Evolutionary conservation across 2,329 filamentous ascomycete species (phyloP).

Genomic region (Scedosporium apiospermum): DNA sequence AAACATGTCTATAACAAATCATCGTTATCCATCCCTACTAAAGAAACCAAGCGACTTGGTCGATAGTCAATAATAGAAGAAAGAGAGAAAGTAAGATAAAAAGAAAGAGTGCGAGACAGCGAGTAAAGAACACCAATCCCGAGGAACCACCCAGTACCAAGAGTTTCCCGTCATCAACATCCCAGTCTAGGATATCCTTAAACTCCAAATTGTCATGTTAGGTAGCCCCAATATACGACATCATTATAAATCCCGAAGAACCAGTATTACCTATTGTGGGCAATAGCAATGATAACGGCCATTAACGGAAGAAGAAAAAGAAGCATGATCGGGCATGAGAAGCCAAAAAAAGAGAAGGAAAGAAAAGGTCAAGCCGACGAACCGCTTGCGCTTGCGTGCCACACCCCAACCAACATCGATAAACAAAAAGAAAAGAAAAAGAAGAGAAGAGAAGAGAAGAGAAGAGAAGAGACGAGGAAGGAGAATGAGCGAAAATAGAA

Average conservation of each 20-base stretch:
- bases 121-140: conserved; percentile 1
- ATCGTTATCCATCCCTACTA: too few relatives aligned
- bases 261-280: neutral
- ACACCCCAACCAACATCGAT: neutral
- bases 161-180: neutral
- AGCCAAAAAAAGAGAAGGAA: neutral
- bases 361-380: neutral
- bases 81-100: neutral
- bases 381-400: neutral
- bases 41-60: neutral
- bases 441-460: conserved; percentile 6
- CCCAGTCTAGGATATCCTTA: neutral
- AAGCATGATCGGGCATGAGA: neutral
- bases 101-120: neutral
- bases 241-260: neutral
- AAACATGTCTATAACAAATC: neutral
- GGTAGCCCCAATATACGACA: neutral
- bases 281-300: neutral
- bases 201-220: neutral
- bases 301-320: neutral
- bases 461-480: conserved; percentile 4
- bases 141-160: neutral
- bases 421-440: conserved; percentile 3
- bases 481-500: neutral
- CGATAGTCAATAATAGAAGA: neutral